These are phyloP conservation scores for Sugiyamaella lignohabitans DNA, from an alignment of 805 yeast species.

Conservation along the genomic window DNA sequence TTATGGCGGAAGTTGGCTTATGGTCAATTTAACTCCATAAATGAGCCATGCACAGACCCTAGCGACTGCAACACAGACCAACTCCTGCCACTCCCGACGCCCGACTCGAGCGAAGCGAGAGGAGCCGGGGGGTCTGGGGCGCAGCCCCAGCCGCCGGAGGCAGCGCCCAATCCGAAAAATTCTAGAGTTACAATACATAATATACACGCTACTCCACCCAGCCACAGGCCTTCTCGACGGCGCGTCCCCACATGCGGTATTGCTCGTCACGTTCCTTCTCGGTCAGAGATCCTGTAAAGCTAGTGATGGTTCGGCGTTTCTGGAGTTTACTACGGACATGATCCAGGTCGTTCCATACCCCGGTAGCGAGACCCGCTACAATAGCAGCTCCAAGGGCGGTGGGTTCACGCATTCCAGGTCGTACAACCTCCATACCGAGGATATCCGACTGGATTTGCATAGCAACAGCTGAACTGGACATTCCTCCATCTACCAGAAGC, in stretches of 20 bases:
- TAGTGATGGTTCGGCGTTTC: slow-evolving; percentile 11
- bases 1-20: neutral
- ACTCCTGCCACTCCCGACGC: no score
- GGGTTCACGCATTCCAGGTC: slow-evolving; percentile 82
- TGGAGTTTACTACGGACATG: slow-evolving; percentile 43
- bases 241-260: slow-evolving; percentile 80
- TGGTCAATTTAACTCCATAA: neutral
- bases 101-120: no score
- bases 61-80: no score
- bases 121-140: no score
- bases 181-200: no score
- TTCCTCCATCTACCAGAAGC: slow-evolving; percentile 80
- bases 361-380: slow-evolving; percentile 79
- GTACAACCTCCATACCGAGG: slow-evolving; percentile 74
- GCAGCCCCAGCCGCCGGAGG: no score
- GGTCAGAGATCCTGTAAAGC: slow-evolving; percentile 38
- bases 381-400: slow-evolving; percentile 96
- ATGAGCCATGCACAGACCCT: no score
- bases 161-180: no score
- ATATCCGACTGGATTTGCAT: slow-evolving; percentile 93
- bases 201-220: slow-evolving; percentile 46
- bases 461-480: slow-evolving; percentile 84
- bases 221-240: slow-evolving; percentile 70
- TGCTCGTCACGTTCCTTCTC: slow-evolving; percentile 50
- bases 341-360: slow-evolving; percentile 66